Evolutionary conservation across 148 eudicot species (phyloP).

Genomic region (Chenopodium quinoa): DNA sequence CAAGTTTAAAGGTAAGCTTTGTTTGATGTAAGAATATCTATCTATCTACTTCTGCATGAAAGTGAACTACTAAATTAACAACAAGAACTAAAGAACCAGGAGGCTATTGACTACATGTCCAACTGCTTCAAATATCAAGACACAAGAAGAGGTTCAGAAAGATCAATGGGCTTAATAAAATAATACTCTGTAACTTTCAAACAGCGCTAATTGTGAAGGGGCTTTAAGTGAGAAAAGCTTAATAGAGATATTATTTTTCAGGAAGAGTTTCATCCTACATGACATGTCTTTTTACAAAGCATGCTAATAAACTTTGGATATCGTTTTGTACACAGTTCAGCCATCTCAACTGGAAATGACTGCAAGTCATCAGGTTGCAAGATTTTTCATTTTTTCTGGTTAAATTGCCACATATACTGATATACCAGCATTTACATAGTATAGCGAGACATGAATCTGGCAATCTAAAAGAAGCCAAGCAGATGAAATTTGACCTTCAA

Average conservation of each 20-base stretch:
- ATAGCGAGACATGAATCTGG: too few species aligned
- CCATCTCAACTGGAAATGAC: background rate
- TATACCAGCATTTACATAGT: background rate
- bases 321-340: background rate
- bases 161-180: background rate
- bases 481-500: background rate
- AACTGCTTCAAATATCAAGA: background rate
- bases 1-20: conserved; percentile 17
- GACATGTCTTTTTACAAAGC: background rate
- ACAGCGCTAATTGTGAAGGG: background rate
- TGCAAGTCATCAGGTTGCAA: background rate
- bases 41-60: background rate
- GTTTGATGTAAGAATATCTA: background rate
- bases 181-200: background rate
- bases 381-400: background rate
- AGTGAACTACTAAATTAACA: background rate
- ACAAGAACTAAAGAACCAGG: background rate
- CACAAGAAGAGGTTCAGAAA: background rate
- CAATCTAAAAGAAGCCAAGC: background rate
- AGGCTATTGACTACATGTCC: background rate
- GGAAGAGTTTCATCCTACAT: background rate
- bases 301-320: background rate
- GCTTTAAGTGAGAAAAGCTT: background rate
- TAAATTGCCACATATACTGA: background rate
- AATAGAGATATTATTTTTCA: background rate